phyloP scores from a whole-genome alignment of 2,329 filamentous ascomycete genomes.

The Neopestalotiopsis clavispora region DNA sequence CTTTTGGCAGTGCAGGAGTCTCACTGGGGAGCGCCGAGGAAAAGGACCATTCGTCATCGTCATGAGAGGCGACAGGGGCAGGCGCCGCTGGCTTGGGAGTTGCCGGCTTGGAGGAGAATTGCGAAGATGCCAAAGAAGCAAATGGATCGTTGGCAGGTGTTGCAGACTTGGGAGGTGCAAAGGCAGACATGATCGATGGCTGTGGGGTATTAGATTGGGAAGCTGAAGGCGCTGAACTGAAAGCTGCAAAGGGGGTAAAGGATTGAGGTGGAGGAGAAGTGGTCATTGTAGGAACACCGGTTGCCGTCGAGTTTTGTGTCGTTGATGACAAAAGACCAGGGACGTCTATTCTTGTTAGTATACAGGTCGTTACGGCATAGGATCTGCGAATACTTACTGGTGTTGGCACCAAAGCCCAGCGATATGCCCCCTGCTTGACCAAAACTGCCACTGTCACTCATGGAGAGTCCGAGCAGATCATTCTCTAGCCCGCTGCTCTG shows the following conservation, averaged over 20 bases:
- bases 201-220: slow-evolving; percentile 61
- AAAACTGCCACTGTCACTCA: slow-evolving; percentile 70
- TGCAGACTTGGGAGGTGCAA: slow-evolving; percentile 45
- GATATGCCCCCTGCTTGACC: slow-evolving; percentile 82
- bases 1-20: slow-evolving; percentile 55
- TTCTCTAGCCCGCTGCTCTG: slow-evolving; percentile 78
- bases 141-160: slow-evolving; percentile 53
- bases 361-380: not conserved
- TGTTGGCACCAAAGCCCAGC: slow-evolving; percentile 75
- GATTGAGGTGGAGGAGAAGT: slow-evolving; percentile 47
- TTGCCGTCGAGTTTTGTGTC: slow-evolving; percentile 64
- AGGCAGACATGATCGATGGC: slow-evolving; percentile 46
- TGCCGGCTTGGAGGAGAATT: slow-evolving; percentile 42
- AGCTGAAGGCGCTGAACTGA: slow-evolving; percentile 52
- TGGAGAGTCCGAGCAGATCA: slow-evolving; percentile 86
- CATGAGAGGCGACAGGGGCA: slow-evolving; percentile 43
- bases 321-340: slow-evolving; percentile 68
- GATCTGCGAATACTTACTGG: slow-evolving; percentile 55
- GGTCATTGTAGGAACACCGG: slow-evolving; percentile 40
- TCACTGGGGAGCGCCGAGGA: slow-evolving; percentile 79
- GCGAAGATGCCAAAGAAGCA: slow-evolving; percentile 50
- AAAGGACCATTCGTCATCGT: slow-evolving; percentile 95
- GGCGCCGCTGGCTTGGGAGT: slow-evolving; percentile 37
- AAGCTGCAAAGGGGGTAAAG: slow-evolving; percentile 61
- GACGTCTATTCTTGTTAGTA: slow-evolving; percentile 62